Percentiles rank a stretch among this genome's conserved stretches.
Evolutionary conservation across 768 basidiomycete species (phyloP).

Genomic region (Amanita muscaria): DNA sequence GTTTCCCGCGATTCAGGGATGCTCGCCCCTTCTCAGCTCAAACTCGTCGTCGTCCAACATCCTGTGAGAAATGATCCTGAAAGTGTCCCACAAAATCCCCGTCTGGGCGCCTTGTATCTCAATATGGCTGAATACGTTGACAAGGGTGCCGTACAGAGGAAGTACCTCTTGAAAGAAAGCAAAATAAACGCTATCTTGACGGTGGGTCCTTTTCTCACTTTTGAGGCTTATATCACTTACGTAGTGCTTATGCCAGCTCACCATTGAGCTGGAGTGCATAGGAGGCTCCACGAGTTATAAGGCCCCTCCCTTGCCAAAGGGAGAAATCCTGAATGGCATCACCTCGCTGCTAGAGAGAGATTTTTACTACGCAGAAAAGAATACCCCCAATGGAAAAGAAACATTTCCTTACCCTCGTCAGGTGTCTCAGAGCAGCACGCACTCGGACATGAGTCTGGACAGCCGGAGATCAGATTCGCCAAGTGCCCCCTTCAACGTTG

Average conservation of each 20-base stretch:
- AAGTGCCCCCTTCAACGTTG: slow-evolving; percentile 31
- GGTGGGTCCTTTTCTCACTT: slow-evolving; percentile 25
- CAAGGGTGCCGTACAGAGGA: slow-evolving; percentile 48
- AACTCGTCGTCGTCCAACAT: slow-evolving; percentile 58
- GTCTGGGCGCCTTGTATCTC: slow-evolving; percentile 56
- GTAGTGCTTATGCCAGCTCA: slow-evolving; percentile 31
- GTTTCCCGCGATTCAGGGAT: slow-evolving; percentile 44
- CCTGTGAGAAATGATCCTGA: slow-evolving; percentile 45
- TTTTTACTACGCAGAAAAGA: slow-evolving; percentile 33
- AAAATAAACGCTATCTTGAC: slow-evolving; percentile 76
- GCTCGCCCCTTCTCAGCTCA: slow-evolving; percentile 53
- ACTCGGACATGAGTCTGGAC: background rate
- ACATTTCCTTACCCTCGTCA: background rate
- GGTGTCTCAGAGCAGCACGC: background rate
- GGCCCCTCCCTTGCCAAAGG: slow-evolving; percentile 62
- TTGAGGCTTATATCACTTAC: background rate
- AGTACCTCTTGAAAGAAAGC: slow-evolving; percentile 61
- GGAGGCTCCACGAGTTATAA: slow-evolving; percentile 48
- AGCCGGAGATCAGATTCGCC: no score
- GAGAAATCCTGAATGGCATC: slow-evolving; percentile 64
- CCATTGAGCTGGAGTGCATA: slow-evolving; percentile 44
- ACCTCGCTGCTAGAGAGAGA: slow-evolving; percentile 53
- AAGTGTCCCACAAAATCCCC: slow-evolving; percentile 46
- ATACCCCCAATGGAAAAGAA: background rate
- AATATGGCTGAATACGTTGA: slow-evolving; percentile 71